Evolutionary conservation across 345 rosid genomes (phyloP), one percentile per base, ranked within the genome.

Genomic region (Laguncularia racemosa): DNA sequence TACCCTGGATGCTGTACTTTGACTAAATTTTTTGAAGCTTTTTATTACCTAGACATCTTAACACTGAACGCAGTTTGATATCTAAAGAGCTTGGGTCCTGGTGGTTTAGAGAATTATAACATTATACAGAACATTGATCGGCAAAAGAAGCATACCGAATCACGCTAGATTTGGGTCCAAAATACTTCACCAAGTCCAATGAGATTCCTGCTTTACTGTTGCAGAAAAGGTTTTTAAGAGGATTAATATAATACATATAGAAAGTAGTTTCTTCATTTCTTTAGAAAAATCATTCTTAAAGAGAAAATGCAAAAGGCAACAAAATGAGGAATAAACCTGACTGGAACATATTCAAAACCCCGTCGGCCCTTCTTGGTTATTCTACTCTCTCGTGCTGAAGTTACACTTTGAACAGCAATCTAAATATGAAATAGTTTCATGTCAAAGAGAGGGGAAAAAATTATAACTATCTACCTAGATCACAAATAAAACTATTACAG

Each of bases 371-470:
- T 93, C 78, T 93, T 89, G 73, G 75, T 82, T 58, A 86, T 56
- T 79, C 89, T 82, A 65, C 78, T 84, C 72, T 93, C 99, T 70
- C 86, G 85, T 26, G 95, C 91, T 38, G 96, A 82, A 78, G 86
- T 79, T 63, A 86, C 95, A 61, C 88, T 83, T 72, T 89, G 97
- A 57, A 82, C 68, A 65, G 91, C 96, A 74, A 82, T 83, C 96
- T 93, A 72, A 63, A 77, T 44, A 43, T 14, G 21, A 50, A 12
- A 50, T 51, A 19, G 14, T 19, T 19, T 20, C 54, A 21, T 16
- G 18, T 12, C 13, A 13, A 51, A 23, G 28, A 6, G 12, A 28
- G 17, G 13, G 8, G 6, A 20, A 18, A 21, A 20, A 20, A 19
- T 3, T 21, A 20, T 0, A 20, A 19, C 6, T 49, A 16, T 49